phyloP scores from a whole-genome alignment of 1,139 yeast genomes.

The Fermentozyma sake region DNA sequence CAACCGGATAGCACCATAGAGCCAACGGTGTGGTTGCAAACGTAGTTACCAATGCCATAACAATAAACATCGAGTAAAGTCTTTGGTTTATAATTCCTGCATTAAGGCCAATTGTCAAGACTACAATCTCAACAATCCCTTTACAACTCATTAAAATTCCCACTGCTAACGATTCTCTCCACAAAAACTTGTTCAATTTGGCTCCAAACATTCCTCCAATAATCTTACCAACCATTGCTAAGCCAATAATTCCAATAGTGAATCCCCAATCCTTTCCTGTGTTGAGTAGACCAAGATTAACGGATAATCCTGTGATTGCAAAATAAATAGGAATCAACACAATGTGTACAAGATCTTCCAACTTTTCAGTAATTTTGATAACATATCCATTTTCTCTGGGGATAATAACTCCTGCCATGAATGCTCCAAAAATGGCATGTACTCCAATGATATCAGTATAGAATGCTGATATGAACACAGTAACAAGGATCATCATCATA shows the following conservation, averaged over 20 bases:
- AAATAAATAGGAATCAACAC: constrained; percentile 72
- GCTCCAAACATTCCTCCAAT: constrained; percentile 65
- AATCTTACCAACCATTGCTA: constrained; percentile 66
- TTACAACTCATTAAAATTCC: constrained; percentile 87
- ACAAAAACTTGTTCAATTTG: constrained; percentile 52
- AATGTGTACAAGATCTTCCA: constrained; percentile 72
- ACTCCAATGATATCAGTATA: constrained; percentile 80
- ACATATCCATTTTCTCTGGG: constrained; percentile 76
- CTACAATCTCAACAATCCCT: constrained; percentile 81
- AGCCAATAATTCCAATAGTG: constrained; percentile 56
- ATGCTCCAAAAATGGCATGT: constrained; percentile 79
- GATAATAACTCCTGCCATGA: constrained; percentile 69
- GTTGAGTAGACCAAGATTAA: constrained; percentile 58
- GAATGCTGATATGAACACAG: constrained; percentile 64
- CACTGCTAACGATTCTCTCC: constrained; percentile 71
- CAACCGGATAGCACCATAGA: constrained; percentile 51
- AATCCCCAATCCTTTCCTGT: constrained; percentile 75
- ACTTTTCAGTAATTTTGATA: constrained; percentile 61
- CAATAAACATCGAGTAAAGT: constrained; percentile 73
- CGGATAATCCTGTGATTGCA: constrained; percentile 72
- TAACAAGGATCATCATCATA: constrained; percentile 50
- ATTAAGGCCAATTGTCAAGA: constrained; percentile 65
- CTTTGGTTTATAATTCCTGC: constrained; percentile 61
- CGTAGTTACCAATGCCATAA: constrained; percentile 75
- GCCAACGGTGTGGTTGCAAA: constrained; percentile 74